Conservation (phyloP, 1,139 yeast species). For the Lodderomyces margitis region DNA sequence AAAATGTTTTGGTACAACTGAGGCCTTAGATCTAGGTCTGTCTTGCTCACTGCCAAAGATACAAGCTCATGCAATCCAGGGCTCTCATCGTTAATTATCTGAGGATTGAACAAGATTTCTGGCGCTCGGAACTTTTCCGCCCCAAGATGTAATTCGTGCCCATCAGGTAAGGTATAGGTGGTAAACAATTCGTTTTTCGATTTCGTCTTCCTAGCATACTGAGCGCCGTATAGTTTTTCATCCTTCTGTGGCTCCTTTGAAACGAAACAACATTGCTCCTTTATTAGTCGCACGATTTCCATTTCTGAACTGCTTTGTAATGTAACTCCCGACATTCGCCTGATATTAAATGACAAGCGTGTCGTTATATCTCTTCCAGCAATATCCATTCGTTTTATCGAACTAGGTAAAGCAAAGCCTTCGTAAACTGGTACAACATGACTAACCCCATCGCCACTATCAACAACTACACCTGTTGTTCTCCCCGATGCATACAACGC, state of each 20-base stretch:
- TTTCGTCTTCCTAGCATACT: constrained; percentile 10
- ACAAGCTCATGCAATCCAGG: constrained; percentile 68
- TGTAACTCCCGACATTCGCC: constrained; percentile 60
- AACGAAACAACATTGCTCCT: constrained; percentile 71
- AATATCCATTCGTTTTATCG: constrained; percentile 72
- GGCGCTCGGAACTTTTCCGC: constrained; percentile 68
- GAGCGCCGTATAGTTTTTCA: constrained; percentile 53
- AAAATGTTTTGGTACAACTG: constrained; percentile 69
- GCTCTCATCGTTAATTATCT: constrained; percentile 72
- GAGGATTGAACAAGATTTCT: constrained; percentile 80
- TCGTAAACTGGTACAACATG: constrained; percentile 88
- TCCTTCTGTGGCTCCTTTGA: constrained; percentile 70
- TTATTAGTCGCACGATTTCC: constrained; percentile 75
- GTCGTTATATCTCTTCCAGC: constrained; percentile 90
- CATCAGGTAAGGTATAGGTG: constrained; percentile 76
- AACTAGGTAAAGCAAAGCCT: constrained; percentile 76
- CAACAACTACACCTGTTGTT: constrained; percentile 87
- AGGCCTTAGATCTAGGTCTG: constrained; percentile 77
- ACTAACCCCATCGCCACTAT: constrained; percentile 89
- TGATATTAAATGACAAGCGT: constrained; percentile 62
- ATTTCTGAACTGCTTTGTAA: constrained; percentile 72
- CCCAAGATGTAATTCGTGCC: constrained; percentile 61
- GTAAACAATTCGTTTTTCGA: constrained; percentile 28
- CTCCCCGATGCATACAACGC: constrained; percentile 86
- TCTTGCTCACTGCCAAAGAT: constrained; percentile 62